These are phyloP conservation scores for Candida sphagnicola DNA, from an alignment of 805 yeast species.

Conservation along the genomic window DNA sequence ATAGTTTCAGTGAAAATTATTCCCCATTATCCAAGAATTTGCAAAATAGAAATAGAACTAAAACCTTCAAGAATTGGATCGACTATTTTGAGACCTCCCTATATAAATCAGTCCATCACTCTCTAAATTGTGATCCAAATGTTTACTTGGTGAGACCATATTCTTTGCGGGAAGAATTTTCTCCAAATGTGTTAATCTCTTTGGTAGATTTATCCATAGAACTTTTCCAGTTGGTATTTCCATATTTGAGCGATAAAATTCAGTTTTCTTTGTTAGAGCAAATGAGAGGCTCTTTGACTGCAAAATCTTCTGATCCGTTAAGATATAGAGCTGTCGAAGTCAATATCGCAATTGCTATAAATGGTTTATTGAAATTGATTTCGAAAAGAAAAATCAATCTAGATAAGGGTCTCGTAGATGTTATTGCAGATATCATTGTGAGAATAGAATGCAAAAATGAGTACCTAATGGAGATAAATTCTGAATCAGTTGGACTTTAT, in stretches of 20 bases:
- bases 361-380: conserved; percentile 39
- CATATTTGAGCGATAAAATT: conserved; percentile 67
- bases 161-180: conserved; percentile 18
- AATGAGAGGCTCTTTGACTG: conserved; percentile 50
- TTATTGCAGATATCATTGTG: conserved; percentile 49
- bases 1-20: conserved; percentile 14
- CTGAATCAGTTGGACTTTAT: conserved; percentile 57
- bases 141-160: conserved; percentile 21
- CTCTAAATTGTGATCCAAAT: conserved; percentile 32
- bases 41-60: background rate
- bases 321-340: conserved; percentile 48
- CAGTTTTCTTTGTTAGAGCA: conserved; percentile 87
- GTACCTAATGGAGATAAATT: conserved; percentile 42
- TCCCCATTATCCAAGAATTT: background rate
- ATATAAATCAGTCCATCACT: conserved; percentile 18
- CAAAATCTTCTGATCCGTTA: conserved; percentile 28
- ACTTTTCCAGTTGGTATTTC: conserved; percentile 66
- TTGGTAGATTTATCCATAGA: conserved; percentile 77
- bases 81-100: conserved; percentile 25
- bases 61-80: conserved; percentile 22
- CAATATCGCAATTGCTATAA: conserved; percentile 63
- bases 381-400: conserved; percentile 15
- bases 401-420: conserved; percentile 34
- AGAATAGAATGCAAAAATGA: conserved; percentile 37
- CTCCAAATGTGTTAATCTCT: conserved; percentile 28